Evolutionary conservation across 306 rosid species (phyloP), one percentile per base, ranked within the genome.

Genomic region (Vigna nakashimae): DNA sequence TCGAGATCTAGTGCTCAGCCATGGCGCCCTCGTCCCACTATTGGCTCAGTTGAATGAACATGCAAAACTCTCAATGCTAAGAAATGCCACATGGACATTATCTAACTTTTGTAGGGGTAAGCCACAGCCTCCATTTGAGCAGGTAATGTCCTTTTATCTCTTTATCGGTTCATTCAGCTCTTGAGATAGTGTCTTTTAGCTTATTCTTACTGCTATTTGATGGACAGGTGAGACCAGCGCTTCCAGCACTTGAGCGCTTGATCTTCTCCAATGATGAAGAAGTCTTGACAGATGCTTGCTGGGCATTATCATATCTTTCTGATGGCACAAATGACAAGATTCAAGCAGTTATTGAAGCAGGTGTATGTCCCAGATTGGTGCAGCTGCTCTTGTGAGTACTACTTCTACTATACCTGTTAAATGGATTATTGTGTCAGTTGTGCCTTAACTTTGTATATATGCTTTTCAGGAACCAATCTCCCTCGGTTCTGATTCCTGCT

Each of bases 41-140:
- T 65, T 92, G 77, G 75, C 92, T 9, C 96, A 90, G 84, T 74
- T 92, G 83, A 92, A 92, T 60, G 90, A 92, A 83, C 90, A 86
- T 53, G 89, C 96, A 20, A 90, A 84, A 83, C 92, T 82, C 67
- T 92, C 97, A 36, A 92, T 90, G 94, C 67, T 89, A 74, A 90
- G 97, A 77, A 92, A 89, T 86, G 96, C 96, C 26, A 90, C 97
- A 14, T 92, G 97, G 96, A 90, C 96, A 1, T 84, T 92, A 49
- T 90, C 93, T 14, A 92, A 90, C 80, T 92, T 92, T 60, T 92
- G 96, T 69, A 87, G 97, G 82, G 97, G 97, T 80, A 92, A 92
- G 80, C 97, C 97, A 38, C 93, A 87, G 71, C 97, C 96, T 75
- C 84, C 88, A 16, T 90, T 92, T 68, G 97, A 90, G 48, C 90